Conservation (phyloP, 1,139 yeast genomes). For the Yamadazyma triangularis region DNA sequence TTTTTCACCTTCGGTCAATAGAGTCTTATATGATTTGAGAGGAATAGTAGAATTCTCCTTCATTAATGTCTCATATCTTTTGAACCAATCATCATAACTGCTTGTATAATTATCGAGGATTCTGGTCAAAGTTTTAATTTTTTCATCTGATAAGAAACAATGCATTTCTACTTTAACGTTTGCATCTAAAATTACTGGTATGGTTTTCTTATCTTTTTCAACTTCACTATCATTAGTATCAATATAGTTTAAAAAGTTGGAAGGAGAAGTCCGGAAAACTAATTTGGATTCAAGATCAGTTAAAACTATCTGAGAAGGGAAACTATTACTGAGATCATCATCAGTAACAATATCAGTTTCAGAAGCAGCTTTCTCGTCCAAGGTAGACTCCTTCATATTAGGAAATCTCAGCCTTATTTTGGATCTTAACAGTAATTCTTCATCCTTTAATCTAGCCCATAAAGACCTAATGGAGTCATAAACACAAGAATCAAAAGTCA, state of each 20-base stretch:
- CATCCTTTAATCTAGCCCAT: constrained; percentile 23
- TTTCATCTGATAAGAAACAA: constrained; percentile 48
- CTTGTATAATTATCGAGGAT: constrained; percentile 34
- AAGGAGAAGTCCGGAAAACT: constrained; percentile 40
- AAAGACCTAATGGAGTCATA: constrained; percentile 26
- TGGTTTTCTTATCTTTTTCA: constrained; percentile 1
- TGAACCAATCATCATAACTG: constrained; percentile 51
- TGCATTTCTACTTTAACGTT: constrained; percentile 39
- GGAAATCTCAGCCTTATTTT: constrained; percentile 26
- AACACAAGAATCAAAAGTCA: constrained; percentile 26
- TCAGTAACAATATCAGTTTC: constrained; percentile 46
- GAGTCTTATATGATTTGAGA: constrained; percentile 38
- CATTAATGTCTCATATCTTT: constrained; percentile 36
- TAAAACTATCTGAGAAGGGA: constrained; percentile 50
- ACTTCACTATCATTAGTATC: constrained; percentile 13
- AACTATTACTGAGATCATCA: constrained; percentile 42
- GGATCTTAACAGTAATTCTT: constrained; percentile 41
- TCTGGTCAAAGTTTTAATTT: constrained; percentile 32
- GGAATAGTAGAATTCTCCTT: constrained; percentile 41
- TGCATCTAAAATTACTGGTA: neutral
- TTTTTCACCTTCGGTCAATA: constrained; percentile 55
- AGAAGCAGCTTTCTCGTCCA: constrained; percentile 27
- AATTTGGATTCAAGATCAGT: constrained; percentile 22
- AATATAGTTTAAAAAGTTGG: constrained; percentile 32
- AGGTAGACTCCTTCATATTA: constrained; percentile 24